Conservation (phyloP, 805 yeast genomes). For the Hanseniaspora nectarophila region DNA sequence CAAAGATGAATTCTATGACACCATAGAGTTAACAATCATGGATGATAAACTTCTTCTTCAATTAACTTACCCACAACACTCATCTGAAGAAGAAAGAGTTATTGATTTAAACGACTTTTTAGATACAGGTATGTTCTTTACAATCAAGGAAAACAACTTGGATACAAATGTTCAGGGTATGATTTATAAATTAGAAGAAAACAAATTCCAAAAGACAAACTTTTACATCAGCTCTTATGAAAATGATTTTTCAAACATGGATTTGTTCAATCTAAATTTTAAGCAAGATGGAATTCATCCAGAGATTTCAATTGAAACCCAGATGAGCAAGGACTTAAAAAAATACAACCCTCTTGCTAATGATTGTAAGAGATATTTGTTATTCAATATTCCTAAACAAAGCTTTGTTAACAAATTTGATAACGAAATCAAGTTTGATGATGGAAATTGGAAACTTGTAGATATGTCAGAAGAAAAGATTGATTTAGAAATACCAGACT, state of each 20-base stretch:
- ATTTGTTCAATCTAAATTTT: not conserved
- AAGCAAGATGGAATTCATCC: constrained; percentile 34
- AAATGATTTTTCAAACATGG: not conserved
- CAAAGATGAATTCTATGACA: not conserved
- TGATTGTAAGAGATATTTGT: constrained; percentile 36
- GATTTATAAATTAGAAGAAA: not conserved
- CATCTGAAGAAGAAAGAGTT: not conserved
- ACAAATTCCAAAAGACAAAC: constrained; percentile 5
- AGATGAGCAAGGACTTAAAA: constrained; percentile 9
- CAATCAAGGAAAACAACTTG: not conserved
- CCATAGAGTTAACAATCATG: not conserved
- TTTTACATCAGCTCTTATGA: constrained; percentile 1
- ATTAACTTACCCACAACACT: not conserved
- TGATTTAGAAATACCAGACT: constrained; percentile 48
- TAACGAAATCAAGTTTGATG: constrained; percentile 4
- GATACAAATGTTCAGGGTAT: constrained; percentile 7
- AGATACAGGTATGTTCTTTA: constrained; percentile 3
- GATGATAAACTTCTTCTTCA: not conserved
- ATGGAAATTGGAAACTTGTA: constrained; percentile 28
- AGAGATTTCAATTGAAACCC: constrained; percentile 20
- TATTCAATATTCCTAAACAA: constrained; percentile 34
- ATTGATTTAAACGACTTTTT: not conserved
- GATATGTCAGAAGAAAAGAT: constrained; percentile 39
- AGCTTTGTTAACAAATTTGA: constrained; percentile 48
- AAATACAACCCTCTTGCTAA: not conserved